Evolutionary conservation across 2,329 filamentous ascomycete species (phyloP).

Genomic region (Rhynchosporium graminicola): DNA sequence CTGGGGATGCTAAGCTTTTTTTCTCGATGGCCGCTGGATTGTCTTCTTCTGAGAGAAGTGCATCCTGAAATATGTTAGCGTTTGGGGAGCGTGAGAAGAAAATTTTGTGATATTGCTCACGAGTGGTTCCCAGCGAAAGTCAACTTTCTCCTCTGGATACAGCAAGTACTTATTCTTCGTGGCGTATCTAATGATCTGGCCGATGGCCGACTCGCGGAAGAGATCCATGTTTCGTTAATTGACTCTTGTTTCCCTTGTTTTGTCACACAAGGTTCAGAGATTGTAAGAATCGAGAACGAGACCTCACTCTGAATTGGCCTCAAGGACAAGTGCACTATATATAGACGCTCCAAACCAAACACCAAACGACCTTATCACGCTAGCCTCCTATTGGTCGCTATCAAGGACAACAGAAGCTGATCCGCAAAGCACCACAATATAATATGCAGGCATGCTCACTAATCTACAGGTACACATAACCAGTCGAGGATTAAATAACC

Average conservation of each 20-base stretch:
- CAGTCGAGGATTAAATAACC: neutral
- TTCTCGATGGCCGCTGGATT: neutral
- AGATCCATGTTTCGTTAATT: slow-evolving; percentile 17
- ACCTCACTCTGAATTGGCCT: neutral
- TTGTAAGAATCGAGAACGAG: neutral
- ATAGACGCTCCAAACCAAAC: neutral
- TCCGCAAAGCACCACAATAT: neutral
- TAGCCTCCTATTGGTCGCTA: neutral
- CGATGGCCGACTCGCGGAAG: slow-evolving; percentile 21
- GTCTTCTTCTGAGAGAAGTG: slow-evolving; percentile 19
- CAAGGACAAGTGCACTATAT: neutral
- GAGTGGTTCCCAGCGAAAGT: slow-evolving; percentile 22
- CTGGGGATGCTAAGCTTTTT: neutral
- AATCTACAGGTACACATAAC: neutral
- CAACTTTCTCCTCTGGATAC: slow-evolving; percentile 24
- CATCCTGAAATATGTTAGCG: slow-evolving; percentile 18
- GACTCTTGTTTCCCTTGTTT: no score
- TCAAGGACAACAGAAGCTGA: neutral
- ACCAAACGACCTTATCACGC: neutral
- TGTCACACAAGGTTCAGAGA: neutral
- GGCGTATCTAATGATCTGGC: slow-evolving; percentile 23
- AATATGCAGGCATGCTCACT: neutral
- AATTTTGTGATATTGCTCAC: neutral
- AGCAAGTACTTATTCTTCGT: slow-evolving; percentile 23
- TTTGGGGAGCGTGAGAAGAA: no score